These are phyloP conservation scores for Royoungia palumana DNA, from an alignment of 768 basidiomycete species.

Conservation along the genomic window DNA sequence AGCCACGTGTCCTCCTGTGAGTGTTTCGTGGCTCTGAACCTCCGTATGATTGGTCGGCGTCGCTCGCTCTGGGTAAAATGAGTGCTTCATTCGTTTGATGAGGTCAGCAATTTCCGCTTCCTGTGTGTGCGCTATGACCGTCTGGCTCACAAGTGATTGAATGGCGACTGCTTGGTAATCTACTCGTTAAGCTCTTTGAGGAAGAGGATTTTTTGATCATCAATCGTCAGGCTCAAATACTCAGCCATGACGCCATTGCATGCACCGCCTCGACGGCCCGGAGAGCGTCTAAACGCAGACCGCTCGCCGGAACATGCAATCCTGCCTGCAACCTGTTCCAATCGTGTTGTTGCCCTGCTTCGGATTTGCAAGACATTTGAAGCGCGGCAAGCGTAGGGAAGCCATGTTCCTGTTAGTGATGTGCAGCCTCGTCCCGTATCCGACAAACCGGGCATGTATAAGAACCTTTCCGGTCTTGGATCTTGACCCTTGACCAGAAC, in stretches of 20 bases:
- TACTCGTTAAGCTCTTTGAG: constrained; percentile 30
- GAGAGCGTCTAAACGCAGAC: constrained; percentile 19
- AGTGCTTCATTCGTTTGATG: constrained; percentile 15
- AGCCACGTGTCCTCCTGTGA: constrained; percentile 11
- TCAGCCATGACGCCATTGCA: constrained; percentile 24
- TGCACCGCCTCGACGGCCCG: constrained; percentile 27
- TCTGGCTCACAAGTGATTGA: constrained; percentile 11
- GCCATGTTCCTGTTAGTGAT: constrained; percentile 26
- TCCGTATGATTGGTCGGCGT: constrained; percentile 8
- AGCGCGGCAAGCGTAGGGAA: constrained; percentile 26
- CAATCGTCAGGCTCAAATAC: constrained; percentile 18
- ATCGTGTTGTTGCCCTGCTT: constrained; percentile 32
- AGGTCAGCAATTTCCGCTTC: constrained; percentile 28
- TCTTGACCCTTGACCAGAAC: constrained; percentile 24
- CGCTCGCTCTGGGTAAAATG: constrained; percentile 12
- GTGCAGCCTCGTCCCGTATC: constrained; percentile 22
- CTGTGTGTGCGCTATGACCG: constrained; percentile 2
- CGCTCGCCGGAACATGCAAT: constrained; percentile 29
- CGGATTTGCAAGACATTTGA: constrained; percentile 30
- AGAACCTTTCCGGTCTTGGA: constrained; percentile 24
- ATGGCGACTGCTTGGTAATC: constrained; percentile 13
- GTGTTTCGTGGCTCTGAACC: constrained; percentile 10
- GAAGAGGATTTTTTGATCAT: constrained; percentile 31
- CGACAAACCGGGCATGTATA: constrained; percentile 25
- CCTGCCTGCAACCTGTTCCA: constrained; percentile 30